Conservation (phyloP, 208 protist species). For the Polymyxa betae region DNA sequence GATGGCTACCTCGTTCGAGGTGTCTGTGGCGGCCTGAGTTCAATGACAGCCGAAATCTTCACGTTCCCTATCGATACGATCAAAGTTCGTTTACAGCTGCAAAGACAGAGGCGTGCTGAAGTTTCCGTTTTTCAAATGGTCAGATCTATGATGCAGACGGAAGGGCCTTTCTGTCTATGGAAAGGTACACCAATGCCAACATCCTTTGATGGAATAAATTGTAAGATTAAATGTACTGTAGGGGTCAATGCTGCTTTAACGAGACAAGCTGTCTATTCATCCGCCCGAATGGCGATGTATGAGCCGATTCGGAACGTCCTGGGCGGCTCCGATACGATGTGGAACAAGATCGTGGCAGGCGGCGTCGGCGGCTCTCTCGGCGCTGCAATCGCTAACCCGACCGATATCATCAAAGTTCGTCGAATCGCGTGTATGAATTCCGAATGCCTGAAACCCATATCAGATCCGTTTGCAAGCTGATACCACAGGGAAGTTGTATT, state of each 20-base stretch:
- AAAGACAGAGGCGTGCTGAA: neutral
- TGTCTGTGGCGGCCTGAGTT: constrained; percentile 14
- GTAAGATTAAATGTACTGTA: too few relatives aligned
- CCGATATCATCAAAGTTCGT: constrained; percentile 1
- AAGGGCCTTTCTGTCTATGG: neutral
- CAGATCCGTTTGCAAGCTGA: neutral
- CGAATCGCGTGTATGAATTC: too few relatives aligned
- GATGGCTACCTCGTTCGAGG: too few relatives aligned
- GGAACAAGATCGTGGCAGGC: constrained; percentile 6
- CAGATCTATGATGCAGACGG: neutral
- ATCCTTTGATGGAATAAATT: too few relatives aligned
- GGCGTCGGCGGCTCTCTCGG: neutral
- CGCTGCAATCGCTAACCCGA: neutral
- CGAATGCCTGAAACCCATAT: too few relatives aligned
- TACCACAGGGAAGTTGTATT: neutral
- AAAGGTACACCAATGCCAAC: too few relatives aligned
- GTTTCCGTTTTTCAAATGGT: neutral
- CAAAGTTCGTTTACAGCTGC: constrained; percentile 31
- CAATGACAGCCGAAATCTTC: constrained; percentile 15
- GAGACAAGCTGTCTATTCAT: neutral
- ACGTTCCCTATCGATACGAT: constrained; percentile 35
- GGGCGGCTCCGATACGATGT: neutral
- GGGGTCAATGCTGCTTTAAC: neutral
- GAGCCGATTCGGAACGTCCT: neutral
- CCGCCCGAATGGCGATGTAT: neutral